A percentile compares a stretch with the other conserved stretches of the same genome.
Conservation (phyloP, 2,329 filamentous ascomycete genomes). For the Xylaria sp. region DNA sequence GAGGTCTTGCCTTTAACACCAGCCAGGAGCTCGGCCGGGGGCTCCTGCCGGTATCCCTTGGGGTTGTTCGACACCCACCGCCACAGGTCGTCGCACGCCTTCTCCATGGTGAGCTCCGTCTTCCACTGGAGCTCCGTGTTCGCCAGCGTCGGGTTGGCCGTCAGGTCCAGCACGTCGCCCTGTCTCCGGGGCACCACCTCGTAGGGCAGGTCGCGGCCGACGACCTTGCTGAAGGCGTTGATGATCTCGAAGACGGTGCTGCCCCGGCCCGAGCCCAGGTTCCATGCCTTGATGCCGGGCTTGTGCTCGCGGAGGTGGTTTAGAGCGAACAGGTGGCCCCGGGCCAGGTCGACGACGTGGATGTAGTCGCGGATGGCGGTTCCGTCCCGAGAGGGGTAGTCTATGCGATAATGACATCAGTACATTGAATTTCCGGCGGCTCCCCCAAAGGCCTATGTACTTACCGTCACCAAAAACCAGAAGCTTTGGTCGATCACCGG, state of each 20-base stretch:
- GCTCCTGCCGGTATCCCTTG: constrained; percentile 87
- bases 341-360: constrained; percentile 87
- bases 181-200: constrained; percentile 79
- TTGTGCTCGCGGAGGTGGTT: constrained; percentile 83
- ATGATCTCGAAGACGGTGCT: constrained; percentile 98
- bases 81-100: constrained; percentile 94
- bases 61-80: constrained; percentile 97
- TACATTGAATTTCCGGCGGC: not conserved
- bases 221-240: constrained; percentile 86
- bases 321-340: constrained; percentile 84
- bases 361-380: constrained; percentile 98
- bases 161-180: constrained; percentile 93
- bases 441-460: constrained; percentile 32
- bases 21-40: constrained; percentile 80
- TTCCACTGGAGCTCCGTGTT: constrained; percentile 92
- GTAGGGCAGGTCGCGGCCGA: constrained; percentile 85
- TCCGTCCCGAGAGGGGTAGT: constrained; percentile 88
- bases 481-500: constrained; percentile 91
- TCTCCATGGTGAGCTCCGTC: constrained; percentile 85
- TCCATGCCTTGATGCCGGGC: constrained; percentile 94
- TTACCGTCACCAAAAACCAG: constrained; percentile 91
- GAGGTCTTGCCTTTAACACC: constrained; percentile 51
- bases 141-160: constrained; percentile 84
- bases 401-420: constrained; percentile 46
- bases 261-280: constrained; percentile 90